Percentiles rank a stretch among this genome's conserved stretches.
Conservation (phyloP, 1,284 basidiomycete species). For the Trichosporon sp. region DNA sequence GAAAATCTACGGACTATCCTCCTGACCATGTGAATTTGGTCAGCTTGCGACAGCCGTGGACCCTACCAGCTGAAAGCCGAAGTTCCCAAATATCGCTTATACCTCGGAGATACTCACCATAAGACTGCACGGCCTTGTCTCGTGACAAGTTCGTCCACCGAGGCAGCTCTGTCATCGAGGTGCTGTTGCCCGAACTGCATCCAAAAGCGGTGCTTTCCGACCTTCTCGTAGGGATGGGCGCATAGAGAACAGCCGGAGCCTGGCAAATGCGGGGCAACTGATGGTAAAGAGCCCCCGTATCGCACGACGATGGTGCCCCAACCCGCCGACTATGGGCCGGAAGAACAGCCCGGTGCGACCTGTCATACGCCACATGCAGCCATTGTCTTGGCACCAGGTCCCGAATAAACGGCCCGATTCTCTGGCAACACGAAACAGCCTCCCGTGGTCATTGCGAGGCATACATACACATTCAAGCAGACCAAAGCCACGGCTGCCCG, state of each 20-base stretch:
- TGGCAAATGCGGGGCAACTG: neutral
- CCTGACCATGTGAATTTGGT: neutral
- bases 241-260: neutral
- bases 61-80: too few relatives aligned
- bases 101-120: neutral
- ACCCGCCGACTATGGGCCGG: neutral
- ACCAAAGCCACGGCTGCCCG: neutral
- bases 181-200: neutral
- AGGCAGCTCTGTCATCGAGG: neutral
- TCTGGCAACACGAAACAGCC: neutral
- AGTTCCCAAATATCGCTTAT: too few relatives aligned
- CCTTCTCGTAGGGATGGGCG: neutral
- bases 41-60: neutral
- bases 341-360: neutral
- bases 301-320: neutral
- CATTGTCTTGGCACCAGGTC: neutral
- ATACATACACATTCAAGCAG: neutral
- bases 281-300: neutral
- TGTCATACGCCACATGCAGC: neutral
- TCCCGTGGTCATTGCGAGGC: neutral
- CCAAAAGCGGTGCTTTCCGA: neutral
- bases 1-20: neutral
- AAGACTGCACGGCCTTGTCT: neutral
- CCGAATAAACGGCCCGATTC: neutral
- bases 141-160: neutral